Evolutionary conservation across 495 filamentous ascomycete genomes (phyloP).

Genomic region (Lasiosphaeria ovina): DNA sequence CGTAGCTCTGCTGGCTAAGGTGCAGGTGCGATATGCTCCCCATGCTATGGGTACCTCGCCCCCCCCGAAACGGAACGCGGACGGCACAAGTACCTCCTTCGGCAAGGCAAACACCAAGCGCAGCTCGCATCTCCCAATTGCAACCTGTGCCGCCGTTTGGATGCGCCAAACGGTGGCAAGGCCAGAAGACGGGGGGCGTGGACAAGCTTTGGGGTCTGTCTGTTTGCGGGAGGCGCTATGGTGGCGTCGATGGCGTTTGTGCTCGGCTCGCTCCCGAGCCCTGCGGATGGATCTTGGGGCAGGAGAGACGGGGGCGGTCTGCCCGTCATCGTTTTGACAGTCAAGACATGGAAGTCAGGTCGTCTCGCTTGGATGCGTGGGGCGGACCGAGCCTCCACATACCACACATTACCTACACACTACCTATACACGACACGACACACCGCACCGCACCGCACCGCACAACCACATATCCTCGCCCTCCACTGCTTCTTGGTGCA

Average conservation of each 20-base stretch:
- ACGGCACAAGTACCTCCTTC: no score
- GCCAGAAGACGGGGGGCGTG: neutral
- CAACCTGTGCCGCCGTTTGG: conserved; percentile 3
- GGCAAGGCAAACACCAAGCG: no score
- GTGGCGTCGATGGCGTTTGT: conserved; percentile 2
- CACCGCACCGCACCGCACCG: no score
- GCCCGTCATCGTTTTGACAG: conserved; percentile 20
- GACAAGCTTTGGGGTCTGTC: neutral
- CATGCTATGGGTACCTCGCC: no score
- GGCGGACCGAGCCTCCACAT: conserved; percentile 4
- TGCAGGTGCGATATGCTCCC: no score
- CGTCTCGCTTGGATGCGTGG: conserved; percentile 1
- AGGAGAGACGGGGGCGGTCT: neutral
- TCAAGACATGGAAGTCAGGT: conserved; percentile 14
- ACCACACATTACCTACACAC: neutral
- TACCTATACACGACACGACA: no score
- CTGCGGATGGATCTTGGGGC: conserved; percentile 4
- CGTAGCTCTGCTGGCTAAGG: neutral
- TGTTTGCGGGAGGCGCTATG: conserved; percentile 6
- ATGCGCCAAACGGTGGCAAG: neutral
- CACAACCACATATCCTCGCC: no score
- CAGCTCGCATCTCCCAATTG: neutral
- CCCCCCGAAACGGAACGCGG: no score
- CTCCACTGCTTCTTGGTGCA: neutral
- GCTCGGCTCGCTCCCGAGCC: conserved; percentile 10